These are phyloP conservation scores for Lasiosphaeria miniovina DNA, from an alignment of 495 filamentous ascomycete genomes.

Conservation along the genomic window DNA sequence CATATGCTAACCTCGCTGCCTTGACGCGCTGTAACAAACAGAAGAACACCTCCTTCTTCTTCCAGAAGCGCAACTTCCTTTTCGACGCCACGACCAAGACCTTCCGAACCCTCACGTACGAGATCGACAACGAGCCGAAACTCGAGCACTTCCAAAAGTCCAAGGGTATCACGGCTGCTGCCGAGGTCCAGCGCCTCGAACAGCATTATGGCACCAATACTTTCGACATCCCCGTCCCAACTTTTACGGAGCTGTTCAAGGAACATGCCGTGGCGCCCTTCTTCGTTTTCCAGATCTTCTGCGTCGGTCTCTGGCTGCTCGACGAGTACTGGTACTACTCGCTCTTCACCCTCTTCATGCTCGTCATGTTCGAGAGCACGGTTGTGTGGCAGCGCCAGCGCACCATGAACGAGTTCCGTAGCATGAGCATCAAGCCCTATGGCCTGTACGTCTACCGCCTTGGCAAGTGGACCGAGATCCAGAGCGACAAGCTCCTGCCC, in stretches of 20 bases:
- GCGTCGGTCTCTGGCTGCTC: conserved; percentile 96
- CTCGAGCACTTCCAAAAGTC: conserved; percentile 75
- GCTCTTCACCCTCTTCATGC: conserved; percentile 96
- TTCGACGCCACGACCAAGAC: conserved; percentile 64
- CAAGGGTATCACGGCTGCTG: conserved; percentile 63
- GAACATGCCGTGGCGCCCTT: conserved; percentile 98
- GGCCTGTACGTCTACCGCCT: conserved; percentile 84
- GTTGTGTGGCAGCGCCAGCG: conserved; percentile 99
- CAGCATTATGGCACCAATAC: conserved; percentile 96
- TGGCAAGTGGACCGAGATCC: conserved; percentile 81
- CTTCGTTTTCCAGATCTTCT: conserved; percentile 99
- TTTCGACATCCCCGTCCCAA: conserved; percentile 96
- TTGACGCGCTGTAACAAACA: conserved; percentile 58
- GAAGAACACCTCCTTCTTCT: conserved; percentile 81
- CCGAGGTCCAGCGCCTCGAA: conserved; percentile 72
- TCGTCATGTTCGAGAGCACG: conserved; percentile 95
- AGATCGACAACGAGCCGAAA: conserved; percentile 73
- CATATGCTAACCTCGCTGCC: conserved; percentile 9
- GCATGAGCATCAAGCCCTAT: conserved; percentile 99
- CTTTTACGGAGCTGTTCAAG: conserved; percentile 92
- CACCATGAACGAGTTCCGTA: conserved; percentile 94
- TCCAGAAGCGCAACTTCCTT: conserved; percentile 96
- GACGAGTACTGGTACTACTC: conserved; percentile 99
- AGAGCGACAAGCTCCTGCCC: conserved; percentile 90
- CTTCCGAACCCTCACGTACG: conserved; percentile 81